A percentile compares a stretch with the other conserved stretches of the same genome.
phyloP scores from a whole-genome alignment of 106 monocot genomes.

The Triglochin maritima region DNA sequence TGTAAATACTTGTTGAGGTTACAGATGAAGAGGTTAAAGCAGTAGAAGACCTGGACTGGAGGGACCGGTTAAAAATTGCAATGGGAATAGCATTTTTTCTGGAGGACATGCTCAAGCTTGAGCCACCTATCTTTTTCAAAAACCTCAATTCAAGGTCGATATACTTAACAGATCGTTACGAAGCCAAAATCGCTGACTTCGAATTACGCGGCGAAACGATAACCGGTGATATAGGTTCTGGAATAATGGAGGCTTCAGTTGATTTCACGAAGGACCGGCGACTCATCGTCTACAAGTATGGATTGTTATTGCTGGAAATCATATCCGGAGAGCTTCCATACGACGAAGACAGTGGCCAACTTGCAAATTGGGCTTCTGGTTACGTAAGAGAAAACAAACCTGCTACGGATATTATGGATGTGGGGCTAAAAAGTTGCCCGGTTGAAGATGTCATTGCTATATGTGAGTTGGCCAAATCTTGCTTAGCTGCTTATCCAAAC shows the following conservation, averaged over 20 bases:
- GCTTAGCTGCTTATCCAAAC: slow-evolving; percentile 26
- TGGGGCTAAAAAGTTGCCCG: slow-evolving; percentile 21
- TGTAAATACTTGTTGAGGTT: too few relatives aligned
- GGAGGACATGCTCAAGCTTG: slow-evolving; percentile 17
- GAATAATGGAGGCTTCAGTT: neutral
- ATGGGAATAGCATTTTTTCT: slow-evolving; percentile 29
- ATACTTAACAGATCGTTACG: slow-evolving; percentile 30
- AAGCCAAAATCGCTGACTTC: slow-evolving; percentile 59
- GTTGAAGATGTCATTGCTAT: slow-evolving; percentile 37
- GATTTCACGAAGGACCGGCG: slow-evolving; percentile 6
- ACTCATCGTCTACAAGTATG: slow-evolving; percentile 56
- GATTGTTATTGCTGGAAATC: slow-evolving; percentile 61
- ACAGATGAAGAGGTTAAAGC: neutral
- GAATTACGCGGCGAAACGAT: slow-evolving; percentile 20
- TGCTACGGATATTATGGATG: slow-evolving; percentile 41
- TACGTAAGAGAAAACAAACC: slow-evolving; percentile 49
- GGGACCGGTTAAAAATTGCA: slow-evolving; percentile 9
- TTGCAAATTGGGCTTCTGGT: slow-evolving; percentile 60
- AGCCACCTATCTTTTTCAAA: slow-evolving; percentile 7
- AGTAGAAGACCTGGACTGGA: slow-evolving; percentile 16
- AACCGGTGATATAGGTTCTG: neutral
- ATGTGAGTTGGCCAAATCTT: slow-evolving; percentile 33
- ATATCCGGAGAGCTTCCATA: slow-evolving; percentile 62
- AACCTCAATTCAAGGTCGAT: slow-evolving; percentile 12
- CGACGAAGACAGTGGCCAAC: slow-evolving; percentile 50